Percentiles rank a stretch among this genome's conserved stretches.
phyloP scores from a whole-genome alignment of 2,329 filamentous ascomycete genomes.

The Annulohypoxylon truncatum region DNA sequence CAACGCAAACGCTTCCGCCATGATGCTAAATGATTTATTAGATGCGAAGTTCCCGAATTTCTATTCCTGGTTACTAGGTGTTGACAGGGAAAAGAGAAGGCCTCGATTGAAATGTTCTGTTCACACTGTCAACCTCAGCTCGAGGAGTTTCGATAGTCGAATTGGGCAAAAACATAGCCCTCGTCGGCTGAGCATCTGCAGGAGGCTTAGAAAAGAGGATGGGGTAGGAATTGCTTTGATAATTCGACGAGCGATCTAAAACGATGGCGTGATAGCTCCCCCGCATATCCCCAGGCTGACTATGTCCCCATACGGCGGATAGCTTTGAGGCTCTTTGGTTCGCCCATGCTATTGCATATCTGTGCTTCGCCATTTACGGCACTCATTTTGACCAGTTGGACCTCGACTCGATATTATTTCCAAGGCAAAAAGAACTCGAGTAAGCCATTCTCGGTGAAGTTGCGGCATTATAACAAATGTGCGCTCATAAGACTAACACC shows the following conservation, averaged over 20 bases:
- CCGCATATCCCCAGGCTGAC: conserved; percentile 28
- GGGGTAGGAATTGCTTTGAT: conserved; percentile 15
- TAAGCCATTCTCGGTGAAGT: conserved; percentile 24
- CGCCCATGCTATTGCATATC: conserved; percentile 11
- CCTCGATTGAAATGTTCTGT: conserved; percentile 6
- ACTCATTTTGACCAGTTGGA: neutral
- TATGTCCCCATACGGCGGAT: neutral
- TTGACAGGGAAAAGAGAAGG: neutral
- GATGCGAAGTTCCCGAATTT: neutral
- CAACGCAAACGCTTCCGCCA: conserved; percentile 33
- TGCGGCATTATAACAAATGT: neutral
- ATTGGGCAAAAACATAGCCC: conserved; percentile 21
- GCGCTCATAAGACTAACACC: neutral
- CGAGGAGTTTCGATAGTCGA: neutral
- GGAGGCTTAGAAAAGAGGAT: conserved; percentile 19
- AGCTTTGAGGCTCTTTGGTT: conserved; percentile 21
- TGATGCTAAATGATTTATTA: conserved; percentile 4
- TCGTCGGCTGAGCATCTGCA: neutral
- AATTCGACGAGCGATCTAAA: conserved; percentile 19
- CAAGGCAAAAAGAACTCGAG: conserved; percentile 16
- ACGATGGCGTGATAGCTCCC: conserved; percentile 27
- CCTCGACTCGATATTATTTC: conserved; percentile 1
- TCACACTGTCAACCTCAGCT: conserved; percentile 2
- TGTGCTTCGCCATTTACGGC: conserved; percentile 21
- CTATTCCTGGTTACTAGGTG: neutral